phyloP scores from a whole-genome alignment of 1,284 basidiomycete genomes.

The Moesziomyces antarcticus region DNA sequence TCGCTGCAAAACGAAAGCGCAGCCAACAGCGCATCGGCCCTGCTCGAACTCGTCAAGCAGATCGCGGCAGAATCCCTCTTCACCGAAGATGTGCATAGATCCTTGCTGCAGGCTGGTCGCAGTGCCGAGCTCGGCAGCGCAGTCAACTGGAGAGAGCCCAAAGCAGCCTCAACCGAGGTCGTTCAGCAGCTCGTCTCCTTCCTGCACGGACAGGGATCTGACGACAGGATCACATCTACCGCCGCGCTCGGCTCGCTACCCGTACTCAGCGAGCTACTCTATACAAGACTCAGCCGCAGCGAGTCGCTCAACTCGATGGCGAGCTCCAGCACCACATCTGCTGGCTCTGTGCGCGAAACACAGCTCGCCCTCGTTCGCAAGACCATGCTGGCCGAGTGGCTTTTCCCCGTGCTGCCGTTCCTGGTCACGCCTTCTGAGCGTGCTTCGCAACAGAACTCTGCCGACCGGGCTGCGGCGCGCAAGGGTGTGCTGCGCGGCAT shows the following conservation, averaged over 20 bases:
- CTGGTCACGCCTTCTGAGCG: conserved; percentile 1
- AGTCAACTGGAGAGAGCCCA: conserved; percentile 16
- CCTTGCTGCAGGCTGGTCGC: conserved; percentile 30
- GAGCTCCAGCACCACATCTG: conserved; percentile 13
- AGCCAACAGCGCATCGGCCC: not conserved
- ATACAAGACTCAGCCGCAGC: conserved; percentile 19
- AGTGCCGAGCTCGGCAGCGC: conserved; percentile 7
- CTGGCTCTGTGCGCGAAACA: conserved; percentile 27
- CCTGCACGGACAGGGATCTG: conserved; percentile 10
- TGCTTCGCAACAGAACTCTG: not conserved
- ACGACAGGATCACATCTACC: not conserved
- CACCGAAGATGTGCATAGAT: conserved; percentile 35
- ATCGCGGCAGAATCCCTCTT: conserved; percentile 45
- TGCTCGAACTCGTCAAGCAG: conserved; percentile 19
- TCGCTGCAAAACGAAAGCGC: not conserved
- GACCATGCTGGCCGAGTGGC: conserved; percentile 40
- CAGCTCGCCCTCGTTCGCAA: conserved; percentile 38
- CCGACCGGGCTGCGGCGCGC: conserved; percentile 18
- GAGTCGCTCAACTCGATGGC: conserved; percentile 34
- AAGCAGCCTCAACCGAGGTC: conserved; percentile 3
- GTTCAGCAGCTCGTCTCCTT: conserved; percentile 13
- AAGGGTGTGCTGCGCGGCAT: conserved; percentile 30
- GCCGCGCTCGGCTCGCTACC: conserved; percentile 15
- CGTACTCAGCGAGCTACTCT: conserved; percentile 17
- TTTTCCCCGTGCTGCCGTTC: conserved; percentile 29